phyloP scores from a whole-genome alignment of 768 basidiomycete species.

The Termitomyces titanicus region DNA sequence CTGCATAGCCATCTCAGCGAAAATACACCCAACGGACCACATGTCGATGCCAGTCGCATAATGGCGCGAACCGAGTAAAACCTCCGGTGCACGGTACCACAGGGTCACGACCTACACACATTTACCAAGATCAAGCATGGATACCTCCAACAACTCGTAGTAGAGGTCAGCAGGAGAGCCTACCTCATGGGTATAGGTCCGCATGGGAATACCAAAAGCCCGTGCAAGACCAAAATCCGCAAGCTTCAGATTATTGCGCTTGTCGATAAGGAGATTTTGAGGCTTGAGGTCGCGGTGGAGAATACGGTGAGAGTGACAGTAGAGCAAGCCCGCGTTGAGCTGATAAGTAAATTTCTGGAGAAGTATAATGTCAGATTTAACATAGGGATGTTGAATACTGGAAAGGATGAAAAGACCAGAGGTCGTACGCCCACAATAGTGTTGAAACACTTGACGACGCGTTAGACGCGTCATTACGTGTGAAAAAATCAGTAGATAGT shows the following conservation, averaged over 20 bases:
- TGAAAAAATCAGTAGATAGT: not conserved
- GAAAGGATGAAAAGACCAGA: not conserved
- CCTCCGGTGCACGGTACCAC: conserved; percentile 99
- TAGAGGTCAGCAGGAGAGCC: conserved; percentile 15
- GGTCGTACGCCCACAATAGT: not conserved
- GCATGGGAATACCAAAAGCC: conserved; percentile 96
- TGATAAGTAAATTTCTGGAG: conserved; percentile 93
- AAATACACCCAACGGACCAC: conserved; percentile 99
- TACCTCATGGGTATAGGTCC: conserved; percentile 99
- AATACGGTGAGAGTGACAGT: conserved; percentile 93
- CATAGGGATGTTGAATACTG: not conserved
- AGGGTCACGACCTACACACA: conserved; percentile 86
- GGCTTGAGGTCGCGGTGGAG: conserved; percentile 97
- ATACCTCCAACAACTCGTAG: not conserved
- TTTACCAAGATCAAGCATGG: not conserved
- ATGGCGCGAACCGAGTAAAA: conserved; percentile 91
- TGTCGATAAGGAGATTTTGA: conserved; percentile 92
- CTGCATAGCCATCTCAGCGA: conserved; percentile 97
- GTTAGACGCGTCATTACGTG: conserved; percentile 18
- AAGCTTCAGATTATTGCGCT: conserved; percentile 86
- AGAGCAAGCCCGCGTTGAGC: conserved; percentile 84
- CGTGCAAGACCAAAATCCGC: conserved; percentile 96
- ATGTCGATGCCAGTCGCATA: conserved; percentile 98
- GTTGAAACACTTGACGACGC: conserved; percentile 7
- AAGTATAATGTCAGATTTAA: conserved; percentile 8